Conservation (phyloP, 495 filamentous ascomycete genomes). For the Platismatia glauca region DNA sequence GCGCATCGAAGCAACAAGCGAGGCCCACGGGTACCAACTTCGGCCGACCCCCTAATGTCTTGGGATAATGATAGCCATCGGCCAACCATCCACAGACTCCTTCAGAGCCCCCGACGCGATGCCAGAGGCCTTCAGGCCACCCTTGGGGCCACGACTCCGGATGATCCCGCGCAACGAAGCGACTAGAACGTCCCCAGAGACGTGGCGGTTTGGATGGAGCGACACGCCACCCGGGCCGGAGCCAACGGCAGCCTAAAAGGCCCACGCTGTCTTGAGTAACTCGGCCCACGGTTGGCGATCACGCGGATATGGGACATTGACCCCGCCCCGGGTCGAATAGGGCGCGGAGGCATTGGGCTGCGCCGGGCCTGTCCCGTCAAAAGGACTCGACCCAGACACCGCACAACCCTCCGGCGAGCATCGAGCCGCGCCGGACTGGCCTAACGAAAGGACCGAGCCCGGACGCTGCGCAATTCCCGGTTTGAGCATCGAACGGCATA, state of each 20-base stretch:
- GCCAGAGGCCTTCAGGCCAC: conserved; percentile 24
- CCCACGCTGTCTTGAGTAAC: conserved; percentile 11
- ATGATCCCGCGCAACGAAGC: not conserved
- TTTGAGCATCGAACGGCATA: no score
- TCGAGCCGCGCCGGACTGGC: no score
- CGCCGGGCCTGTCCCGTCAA: no score
- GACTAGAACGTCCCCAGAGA: not conserved
- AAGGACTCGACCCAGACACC: not conserved
- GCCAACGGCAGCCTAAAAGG: conserved; percentile 17
- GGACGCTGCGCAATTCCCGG: not conserved
- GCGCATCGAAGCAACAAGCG: not conserved
- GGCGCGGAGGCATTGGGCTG: not conserved
- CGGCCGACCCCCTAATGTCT: conserved; percentile 37
- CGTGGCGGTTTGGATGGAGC: conserved; percentile 9
- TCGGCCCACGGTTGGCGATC: conserved; percentile 21
- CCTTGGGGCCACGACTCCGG: not conserved
- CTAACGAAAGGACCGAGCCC: not conserved
- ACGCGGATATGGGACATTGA: conserved; percentile 12
- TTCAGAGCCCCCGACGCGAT: conserved; percentile 25
- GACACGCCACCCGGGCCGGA: conserved; percentile 12
- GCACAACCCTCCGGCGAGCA: no score
- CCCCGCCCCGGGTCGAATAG: not conserved
- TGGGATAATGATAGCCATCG: conserved; percentile 34
- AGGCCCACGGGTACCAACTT: conserved; percentile 29
- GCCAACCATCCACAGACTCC: conserved; percentile 48